phyloP scores from a whole-genome alignment of 164 flowering plant genomes.

The Sextonia rubra region DNA sequence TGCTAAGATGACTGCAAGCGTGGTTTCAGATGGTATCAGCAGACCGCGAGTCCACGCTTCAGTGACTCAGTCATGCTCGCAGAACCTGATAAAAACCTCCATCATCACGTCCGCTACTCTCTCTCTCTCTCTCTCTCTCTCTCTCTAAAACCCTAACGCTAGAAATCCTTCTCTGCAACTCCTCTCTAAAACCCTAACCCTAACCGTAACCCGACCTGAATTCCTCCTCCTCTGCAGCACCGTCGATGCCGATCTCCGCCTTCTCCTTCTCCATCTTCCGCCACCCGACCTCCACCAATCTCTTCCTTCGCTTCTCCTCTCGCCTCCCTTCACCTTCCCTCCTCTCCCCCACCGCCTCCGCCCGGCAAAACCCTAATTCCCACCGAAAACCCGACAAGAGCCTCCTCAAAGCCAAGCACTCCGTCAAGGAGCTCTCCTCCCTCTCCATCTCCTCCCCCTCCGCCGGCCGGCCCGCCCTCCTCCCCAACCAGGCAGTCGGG shows the following conservation, averaged over 20 bases:
- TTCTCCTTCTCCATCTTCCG: slow-evolving; percentile 43
- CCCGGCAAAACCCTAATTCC: slow-evolving; percentile 33
- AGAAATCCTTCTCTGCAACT: neutral
- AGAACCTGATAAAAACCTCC: neutral
- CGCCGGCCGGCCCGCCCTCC: slow-evolving; percentile 30
- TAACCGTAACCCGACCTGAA: neutral
- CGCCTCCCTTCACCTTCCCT: slow-evolving; percentile 18
- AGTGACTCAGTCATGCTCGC: too few species aligned
- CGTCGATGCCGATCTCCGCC: slow-evolving; percentile 31
- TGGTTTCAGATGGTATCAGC: too few species aligned
- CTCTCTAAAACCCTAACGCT: neutral
- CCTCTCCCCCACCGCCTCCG: slow-evolving; percentile 22
- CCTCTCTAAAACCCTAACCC: slow-evolving; percentile 1
- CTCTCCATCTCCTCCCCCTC: slow-evolving; percentile 39
- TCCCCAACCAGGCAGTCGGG: slow-evolving; percentile 65
- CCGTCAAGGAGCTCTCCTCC: slow-evolving; percentile 40
- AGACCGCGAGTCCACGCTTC: too few species aligned
- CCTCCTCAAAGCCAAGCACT: slow-evolving; percentile 53
- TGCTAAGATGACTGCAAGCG: too few species aligned
- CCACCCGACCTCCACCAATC: slow-evolving; percentile 11
- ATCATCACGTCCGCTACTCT: neutral
- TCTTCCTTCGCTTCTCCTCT: slow-evolving; percentile 3
- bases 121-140: slow-evolving; percentile 3
- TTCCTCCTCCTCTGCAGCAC: neutral
- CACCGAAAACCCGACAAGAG: slow-evolving; percentile 38